These are phyloP conservation scores for Moelleriella libera DNA, from an alignment of 2,329 filamentous ascomycete species.

Conservation along the genomic window DNA sequence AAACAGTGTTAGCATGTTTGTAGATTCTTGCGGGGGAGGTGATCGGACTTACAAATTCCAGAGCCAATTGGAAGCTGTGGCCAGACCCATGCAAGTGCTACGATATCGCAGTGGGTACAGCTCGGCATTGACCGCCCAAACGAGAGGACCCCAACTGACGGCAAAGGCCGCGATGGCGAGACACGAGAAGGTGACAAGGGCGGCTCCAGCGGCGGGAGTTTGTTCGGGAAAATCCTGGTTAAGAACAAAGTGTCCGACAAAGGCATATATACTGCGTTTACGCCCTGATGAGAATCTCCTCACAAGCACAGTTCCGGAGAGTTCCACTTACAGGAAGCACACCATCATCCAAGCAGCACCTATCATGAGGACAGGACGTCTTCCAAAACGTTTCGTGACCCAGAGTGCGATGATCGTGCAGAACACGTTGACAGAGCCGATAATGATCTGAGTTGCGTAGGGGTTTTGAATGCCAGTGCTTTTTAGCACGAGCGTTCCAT, in stretches of 20 bases:
- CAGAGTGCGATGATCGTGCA: slow-evolving; percentile 53
- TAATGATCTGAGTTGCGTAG: slow-evolving; percentile 54
- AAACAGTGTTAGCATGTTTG: background rate
- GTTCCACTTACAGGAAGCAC: slow-evolving; percentile 28
- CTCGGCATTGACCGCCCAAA: slow-evolving; percentile 52
- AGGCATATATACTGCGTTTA: slow-evolving; percentile 25
- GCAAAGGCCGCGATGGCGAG: slow-evolving; percentile 54
- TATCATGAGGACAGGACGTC: slow-evolving; percentile 46
- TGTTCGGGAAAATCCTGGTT: slow-evolving; percentile 25
- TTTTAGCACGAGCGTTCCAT: slow-evolving; percentile 50
- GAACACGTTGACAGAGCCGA: slow-evolving; percentile 52
- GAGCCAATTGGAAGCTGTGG: slow-evolving; percentile 45
- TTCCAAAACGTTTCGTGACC: slow-evolving; percentile 50
- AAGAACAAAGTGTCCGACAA: slow-evolving; percentile 31
- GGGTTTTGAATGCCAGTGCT: slow-evolving; percentile 50
- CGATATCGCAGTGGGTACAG: slow-evolving; percentile 47
- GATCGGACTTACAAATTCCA: slow-evolving; percentile 41
- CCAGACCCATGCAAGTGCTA: slow-evolving; percentile 38
- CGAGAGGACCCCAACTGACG: slow-evolving; percentile 56
- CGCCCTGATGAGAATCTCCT: too few species aligned
- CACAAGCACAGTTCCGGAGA: too few species aligned
- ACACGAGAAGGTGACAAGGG: slow-evolving; percentile 55
- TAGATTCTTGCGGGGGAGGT: too few species aligned
- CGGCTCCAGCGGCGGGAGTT: slow-evolving; percentile 35
- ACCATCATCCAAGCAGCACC: slow-evolving; percentile 48